Evolutionary conservation across 176 grass and related monocot genomes (phyloP).

Genomic region (Sorghum bicolor): DNA sequence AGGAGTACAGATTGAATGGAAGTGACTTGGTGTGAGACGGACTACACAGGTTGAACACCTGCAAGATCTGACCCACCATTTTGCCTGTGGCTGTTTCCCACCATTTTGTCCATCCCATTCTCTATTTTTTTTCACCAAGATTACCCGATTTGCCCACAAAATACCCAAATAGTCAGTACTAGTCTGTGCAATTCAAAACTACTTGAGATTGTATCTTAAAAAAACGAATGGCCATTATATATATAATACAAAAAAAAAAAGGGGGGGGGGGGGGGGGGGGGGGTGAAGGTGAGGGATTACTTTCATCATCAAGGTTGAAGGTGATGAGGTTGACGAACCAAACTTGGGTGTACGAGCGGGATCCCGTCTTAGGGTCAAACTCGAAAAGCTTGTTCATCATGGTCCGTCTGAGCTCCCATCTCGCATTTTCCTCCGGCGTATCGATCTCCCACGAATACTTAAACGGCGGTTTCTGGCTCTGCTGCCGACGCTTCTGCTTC

Average conservation of each 20-base stretch:
- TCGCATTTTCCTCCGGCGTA: not conserved
- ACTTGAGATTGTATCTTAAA: not conserved
- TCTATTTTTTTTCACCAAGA: not conserved
- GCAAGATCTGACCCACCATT: no score
- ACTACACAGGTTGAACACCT: no score
- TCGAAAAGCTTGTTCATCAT: not conserved
- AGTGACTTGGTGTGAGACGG: no score
- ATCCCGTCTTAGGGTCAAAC: constrained; percentile 3
- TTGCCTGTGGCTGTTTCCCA: no score
- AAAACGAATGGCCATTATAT: not conserved
- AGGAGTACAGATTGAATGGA: no score
- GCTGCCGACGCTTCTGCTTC: not conserved
- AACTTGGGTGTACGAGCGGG: not conserved
- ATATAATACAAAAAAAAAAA: no score
- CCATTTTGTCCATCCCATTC: no score
- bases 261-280: no score
- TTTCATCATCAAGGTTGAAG: constrained; percentile 23
- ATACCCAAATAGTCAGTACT: not conserved
- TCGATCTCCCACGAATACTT: not conserved
- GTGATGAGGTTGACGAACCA: not conserved
- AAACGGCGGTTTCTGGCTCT: not conserved
- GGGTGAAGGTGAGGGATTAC: not conserved
- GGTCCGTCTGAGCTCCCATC: not conserved
- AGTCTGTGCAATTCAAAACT: no score
- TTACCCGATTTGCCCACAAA: not conserved